Evolutionary conservation across 257 asterid genomes (phyloP).

Genomic region (Solanum raphanifolium): DNA sequence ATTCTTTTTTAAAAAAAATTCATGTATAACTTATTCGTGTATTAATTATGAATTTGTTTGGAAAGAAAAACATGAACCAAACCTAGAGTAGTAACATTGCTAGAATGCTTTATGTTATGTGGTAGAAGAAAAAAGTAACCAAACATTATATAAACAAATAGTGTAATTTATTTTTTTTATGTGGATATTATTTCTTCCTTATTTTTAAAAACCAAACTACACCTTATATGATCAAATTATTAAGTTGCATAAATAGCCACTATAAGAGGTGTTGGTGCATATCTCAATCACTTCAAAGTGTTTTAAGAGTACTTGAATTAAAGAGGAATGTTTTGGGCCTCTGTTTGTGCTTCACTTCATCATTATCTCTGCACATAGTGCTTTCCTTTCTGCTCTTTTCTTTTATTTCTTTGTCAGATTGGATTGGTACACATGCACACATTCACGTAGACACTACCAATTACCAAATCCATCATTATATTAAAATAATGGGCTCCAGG

Average conservation of each 20-base stretch:
- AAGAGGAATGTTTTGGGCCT: not conserved
- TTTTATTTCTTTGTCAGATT: not conserved
- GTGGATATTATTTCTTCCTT: not conserved
- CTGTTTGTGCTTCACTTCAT: conserved; percentile 12
- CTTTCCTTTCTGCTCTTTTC: not conserved
- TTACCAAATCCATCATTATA: not conserved
- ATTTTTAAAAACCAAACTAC: not conserved
- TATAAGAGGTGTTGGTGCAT: conserved; percentile 12
- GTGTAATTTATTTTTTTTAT: not conserved
- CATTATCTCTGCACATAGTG: not conserved
- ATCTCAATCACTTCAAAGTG: conserved; percentile 23
- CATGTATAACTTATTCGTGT: too few species aligned
- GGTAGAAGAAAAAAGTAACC: not conserved
- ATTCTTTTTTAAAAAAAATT: too few species aligned
- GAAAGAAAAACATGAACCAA: not conserved
- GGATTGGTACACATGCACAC: not conserved
- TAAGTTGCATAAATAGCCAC: conserved; percentile 10
- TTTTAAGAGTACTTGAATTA: not conserved
- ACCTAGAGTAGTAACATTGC: not conserved
- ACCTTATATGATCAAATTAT: not conserved
- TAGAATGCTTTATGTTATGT: not conserved
- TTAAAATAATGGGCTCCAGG: not conserved
- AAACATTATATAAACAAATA: not conserved
- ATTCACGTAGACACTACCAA: not conserved
- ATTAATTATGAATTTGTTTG: too few species aligned